phyloP scores from a whole-genome alignment of 805 yeast genomes.

The Priceomyces carsonii region DNA sequence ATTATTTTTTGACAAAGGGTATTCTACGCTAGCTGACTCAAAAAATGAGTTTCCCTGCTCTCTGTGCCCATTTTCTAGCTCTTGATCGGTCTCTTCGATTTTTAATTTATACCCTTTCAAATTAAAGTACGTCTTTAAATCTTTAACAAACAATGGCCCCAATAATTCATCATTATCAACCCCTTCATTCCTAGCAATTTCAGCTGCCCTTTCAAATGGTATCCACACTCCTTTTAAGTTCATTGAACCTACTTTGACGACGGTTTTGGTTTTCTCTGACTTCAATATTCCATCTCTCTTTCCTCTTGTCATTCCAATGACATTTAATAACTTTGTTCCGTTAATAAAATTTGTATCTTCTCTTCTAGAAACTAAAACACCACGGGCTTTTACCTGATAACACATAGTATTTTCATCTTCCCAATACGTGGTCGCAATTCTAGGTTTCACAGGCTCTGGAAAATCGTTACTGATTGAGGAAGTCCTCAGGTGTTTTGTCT shows the following conservation, averaged over 20 bases:
- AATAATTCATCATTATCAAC: slow-evolving; percentile 24
- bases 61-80: too few species aligned
- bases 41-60: too few species aligned
- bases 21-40: too few species aligned
- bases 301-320: slow-evolving; percentile 41
- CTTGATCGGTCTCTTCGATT: slow-evolving; percentile 10
- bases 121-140: slow-evolving; percentile 28
- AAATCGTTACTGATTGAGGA: slow-evolving; percentile 16
- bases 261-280: slow-evolving; percentile 29
- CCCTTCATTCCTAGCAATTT: slow-evolving; percentile 43
- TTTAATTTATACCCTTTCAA: slow-evolving; percentile 24
- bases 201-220: slow-evolving; percentile 39
- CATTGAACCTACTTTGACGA: slow-evolving; percentile 40
- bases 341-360: slow-evolving; percentile 36
- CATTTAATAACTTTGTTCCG: slow-evolving; percentile 40
- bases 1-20: too few species aligned
- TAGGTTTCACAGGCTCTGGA: slow-evolving; percentile 27
- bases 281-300: slow-evolving; percentile 41
- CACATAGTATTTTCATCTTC: slow-evolving; percentile 37
- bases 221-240: slow-evolving; percentile 44
- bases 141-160: slow-evolving; percentile 34
- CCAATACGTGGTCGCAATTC: slow-evolving; percentile 38
- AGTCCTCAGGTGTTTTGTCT: slow-evolving; percentile 14
- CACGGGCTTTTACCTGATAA: slow-evolving; percentile 37
- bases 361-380: slow-evolving; percentile 34